Conservation (phyloP, 345 rosid species). For the Camelina hispida region DNA sequence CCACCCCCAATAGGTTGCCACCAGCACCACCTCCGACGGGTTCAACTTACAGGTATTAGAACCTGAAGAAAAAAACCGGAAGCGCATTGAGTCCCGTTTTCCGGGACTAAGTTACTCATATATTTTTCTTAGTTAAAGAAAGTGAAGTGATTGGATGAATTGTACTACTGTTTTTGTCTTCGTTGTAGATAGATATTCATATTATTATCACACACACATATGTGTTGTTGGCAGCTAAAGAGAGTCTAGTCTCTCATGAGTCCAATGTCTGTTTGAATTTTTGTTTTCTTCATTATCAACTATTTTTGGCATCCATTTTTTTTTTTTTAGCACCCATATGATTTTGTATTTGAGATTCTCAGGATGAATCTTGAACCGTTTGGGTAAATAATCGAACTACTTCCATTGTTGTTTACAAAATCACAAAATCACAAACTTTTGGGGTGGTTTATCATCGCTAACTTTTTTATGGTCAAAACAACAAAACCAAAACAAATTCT, state of each 20-base stretch:
- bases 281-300: conserved; percentile 16
- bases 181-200: conserved; percentile 42
- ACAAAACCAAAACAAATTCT: too few relatives aligned
- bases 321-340: conserved; percentile 12
- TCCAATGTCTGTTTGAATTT: conserved; percentile 27
- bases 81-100: conserved; percentile 27
- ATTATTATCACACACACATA: conserved; percentile 25
- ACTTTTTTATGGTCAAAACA: too few relatives aligned
- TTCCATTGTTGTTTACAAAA: background rate
- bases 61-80: conserved; percentile 18
- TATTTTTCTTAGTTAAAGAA: conserved; percentile 33
- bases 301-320: conserved; percentile 13
- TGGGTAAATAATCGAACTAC: background rate
- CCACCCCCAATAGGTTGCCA: conserved; percentile 79
- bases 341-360: conserved; percentile 12
- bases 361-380: background rate
- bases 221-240: conserved; percentile 19
- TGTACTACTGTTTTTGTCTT: conserved; percentile 35
- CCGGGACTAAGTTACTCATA: conserved; percentile 34
- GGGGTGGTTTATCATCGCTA: too few relatives aligned
- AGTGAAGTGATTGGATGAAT: conserved; percentile 22
- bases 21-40: conserved; percentile 85
- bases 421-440: background rate
- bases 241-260: conserved; percentile 37
- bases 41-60: conserved; percentile 60